These are phyloP conservation scores for Coemansia guatemalensis DNA, from an alignment of 192 early-diverging fungal genomes.

Conservation along the genomic window DNA sequence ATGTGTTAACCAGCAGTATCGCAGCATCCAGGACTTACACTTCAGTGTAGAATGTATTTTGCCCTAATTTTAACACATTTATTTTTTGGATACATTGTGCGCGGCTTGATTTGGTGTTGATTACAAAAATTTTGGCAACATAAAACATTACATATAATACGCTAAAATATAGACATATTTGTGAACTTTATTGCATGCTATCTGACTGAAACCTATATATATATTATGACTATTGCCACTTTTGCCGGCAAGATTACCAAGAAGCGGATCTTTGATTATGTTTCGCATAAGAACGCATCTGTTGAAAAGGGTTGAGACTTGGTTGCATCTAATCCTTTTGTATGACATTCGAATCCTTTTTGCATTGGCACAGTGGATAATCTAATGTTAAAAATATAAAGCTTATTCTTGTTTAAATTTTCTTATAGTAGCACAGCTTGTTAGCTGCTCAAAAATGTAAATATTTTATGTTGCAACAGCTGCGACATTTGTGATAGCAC, in stretches of 20 bases:
- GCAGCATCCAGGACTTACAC: slow-evolving; percentile 95
- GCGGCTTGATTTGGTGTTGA: slow-evolving; percentile 86
- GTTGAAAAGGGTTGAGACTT: slow-evolving; percentile 69
- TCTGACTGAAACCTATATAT: slow-evolving; percentile 68
- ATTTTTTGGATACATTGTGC: slow-evolving; percentile 88
- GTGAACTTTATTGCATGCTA: slow-evolving; percentile 88
- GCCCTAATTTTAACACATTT: slow-evolving; percentile 78
- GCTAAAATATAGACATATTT: slow-evolving; percentile 83
- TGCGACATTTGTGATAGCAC: no score
- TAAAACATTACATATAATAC: slow-evolving; percentile 78
- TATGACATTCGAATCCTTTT: slow-evolving; percentile 58
- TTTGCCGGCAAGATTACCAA: slow-evolving; percentile 87
- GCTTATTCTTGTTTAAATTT: no score
- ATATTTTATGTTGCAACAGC: no score
- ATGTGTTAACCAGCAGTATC: slow-evolving; percentile 91
- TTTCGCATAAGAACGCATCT: slow-evolving; percentile 63
- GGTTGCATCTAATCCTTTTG: slow-evolving; percentile 72
- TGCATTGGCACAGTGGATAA: no score
- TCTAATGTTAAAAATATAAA: no score
- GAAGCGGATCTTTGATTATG: slow-evolving; percentile 81
- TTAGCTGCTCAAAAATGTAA: no score
- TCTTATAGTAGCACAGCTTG: no score
- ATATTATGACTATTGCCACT: slow-evolving; percentile 88
- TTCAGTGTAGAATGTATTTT: slow-evolving; percentile 91
- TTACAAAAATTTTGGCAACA: slow-evolving; percentile 81